Percentiles rank a stretch among this genome's conserved stretches.
Conservation (phyloP, 192 early-diverging fungal species). For the Kickxella alabastrina region DNA sequence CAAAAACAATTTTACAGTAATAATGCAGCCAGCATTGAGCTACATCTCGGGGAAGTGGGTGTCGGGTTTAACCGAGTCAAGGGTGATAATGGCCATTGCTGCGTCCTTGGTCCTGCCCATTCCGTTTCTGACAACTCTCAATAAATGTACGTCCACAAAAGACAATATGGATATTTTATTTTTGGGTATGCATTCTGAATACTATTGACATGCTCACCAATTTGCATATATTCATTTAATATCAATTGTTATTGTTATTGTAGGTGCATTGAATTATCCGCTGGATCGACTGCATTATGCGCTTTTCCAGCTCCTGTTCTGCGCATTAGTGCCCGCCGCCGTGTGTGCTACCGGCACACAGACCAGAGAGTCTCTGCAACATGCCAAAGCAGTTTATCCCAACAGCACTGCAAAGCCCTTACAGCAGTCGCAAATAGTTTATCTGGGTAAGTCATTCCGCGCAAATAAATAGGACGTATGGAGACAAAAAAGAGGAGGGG, state of each 20-base stretch:
- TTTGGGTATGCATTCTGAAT: background rate
- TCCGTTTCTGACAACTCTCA: slow-evolving; percentile 33
- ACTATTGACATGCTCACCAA: background rate
- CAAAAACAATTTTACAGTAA: too few relatives aligned
- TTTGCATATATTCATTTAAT: background rate
- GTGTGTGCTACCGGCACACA: slow-evolving; percentile 4
- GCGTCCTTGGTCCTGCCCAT: slow-evolving; percentile 27
- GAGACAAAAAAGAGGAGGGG: too few relatives aligned
- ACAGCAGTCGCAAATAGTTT: background rate
- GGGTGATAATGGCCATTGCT: slow-evolving; percentile 18
- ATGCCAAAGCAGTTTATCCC: background rate
- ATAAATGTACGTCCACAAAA: slow-evolving; percentile 24
- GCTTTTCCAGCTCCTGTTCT: slow-evolving; percentile 40
- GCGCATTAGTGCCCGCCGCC: slow-evolving; percentile 7
- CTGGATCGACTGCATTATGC: slow-evolving; percentile 45
- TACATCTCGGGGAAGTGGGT: background rate
- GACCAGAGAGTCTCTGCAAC: background rate
- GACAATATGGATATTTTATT: background rate
- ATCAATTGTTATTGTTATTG: too few relatives aligned
- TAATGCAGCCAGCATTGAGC: background rate
- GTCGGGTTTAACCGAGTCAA: slow-evolving; percentile 15
- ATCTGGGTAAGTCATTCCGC: background rate
- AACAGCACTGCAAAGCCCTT: background rate
- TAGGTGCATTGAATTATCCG: slow-evolving; percentile 36
- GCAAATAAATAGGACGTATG: too few relatives aligned